Conservation (phyloP, 2,329 filamentous ascomycete species). For the Tolypocladium sp. region DNA sequence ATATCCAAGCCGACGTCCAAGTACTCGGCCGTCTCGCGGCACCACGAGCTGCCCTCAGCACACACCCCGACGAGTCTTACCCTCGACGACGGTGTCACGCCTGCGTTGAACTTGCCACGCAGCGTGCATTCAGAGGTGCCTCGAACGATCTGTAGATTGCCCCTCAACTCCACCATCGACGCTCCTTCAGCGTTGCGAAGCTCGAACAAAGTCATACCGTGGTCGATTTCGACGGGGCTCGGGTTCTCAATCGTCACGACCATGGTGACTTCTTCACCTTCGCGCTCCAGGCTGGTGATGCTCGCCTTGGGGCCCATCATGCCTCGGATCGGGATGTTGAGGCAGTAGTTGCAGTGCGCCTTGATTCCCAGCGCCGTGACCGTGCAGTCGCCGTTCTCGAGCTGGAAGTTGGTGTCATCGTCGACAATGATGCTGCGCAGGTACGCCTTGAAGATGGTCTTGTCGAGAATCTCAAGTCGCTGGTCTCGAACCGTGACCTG, state of each 20-base stretch:
- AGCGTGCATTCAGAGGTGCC: constrained; percentile 18
- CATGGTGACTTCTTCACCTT: constrained; percentile 7
- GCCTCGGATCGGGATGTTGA: constrained; percentile 17
- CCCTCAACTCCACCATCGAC: constrained; percentile 14
- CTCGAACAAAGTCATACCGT: constrained; percentile 20
- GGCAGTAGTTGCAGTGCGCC: constrained; percentile 13
- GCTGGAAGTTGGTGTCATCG: constrained; percentile 15
- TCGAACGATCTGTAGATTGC: constrained; percentile 16
- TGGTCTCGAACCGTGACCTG: constrained; percentile 16
- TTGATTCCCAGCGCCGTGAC: constrained; percentile 14
- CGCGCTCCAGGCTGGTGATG: constrained; percentile 11
- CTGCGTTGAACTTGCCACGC: constrained; percentile 9
- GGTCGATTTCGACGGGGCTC: constrained; percentile 21
- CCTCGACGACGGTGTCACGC: not conserved
- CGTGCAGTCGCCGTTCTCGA: constrained; percentile 18
- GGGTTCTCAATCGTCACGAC: constrained; percentile 17
- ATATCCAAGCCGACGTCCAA: not conserved
- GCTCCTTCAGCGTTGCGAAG: constrained; percentile 10
- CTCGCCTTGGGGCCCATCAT: constrained; percentile 15
- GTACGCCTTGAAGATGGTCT: constrained; percentile 17
- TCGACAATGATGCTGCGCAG: constrained; percentile 19
- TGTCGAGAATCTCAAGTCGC: constrained; percentile 17
- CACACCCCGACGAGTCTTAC: not conserved
- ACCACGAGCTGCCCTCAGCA: not conserved
- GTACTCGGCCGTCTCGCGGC: not conserved